Conservation (phyloP, 2,329 filamentous ascomycete genomes). For the Samsoniella hepiali region DNA sequence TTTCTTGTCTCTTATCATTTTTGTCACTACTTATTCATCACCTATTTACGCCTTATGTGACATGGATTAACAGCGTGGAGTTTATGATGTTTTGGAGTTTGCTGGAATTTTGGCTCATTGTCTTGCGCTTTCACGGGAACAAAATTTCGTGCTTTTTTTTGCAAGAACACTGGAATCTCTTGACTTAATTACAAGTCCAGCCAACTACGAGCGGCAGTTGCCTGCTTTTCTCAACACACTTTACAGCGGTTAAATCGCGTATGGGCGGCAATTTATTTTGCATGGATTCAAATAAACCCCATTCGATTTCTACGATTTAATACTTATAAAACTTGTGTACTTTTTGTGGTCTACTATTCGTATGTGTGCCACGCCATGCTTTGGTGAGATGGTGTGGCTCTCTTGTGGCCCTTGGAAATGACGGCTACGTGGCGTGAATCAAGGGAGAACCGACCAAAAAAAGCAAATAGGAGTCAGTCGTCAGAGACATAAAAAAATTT, state of each 20-base stretch:
- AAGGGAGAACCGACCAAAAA: background rate
- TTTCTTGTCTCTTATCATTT: slow-evolving; percentile 14
- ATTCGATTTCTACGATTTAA: background rate
- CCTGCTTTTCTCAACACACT: background rate
- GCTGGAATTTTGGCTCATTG: background rate
- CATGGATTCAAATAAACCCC: background rate
- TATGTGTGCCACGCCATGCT: background rate
- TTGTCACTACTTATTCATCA: slow-evolving; percentile 6
- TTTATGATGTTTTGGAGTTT: slow-evolving; percentile 17
- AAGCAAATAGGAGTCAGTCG: background rate
- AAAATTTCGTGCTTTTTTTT: background rate
- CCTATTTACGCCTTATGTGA: slow-evolving; percentile 10
- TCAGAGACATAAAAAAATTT: background rate
- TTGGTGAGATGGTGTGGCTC: slow-evolving; percentile 1
- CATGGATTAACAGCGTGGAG: slow-evolving; percentile 17
- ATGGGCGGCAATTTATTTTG: background rate
- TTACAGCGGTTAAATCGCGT: slow-evolving; percentile 1
- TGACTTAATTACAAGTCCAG: background rate
- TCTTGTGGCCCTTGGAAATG: background rate
- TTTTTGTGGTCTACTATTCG: background rate
- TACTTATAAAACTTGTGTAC: background rate
- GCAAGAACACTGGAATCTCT: background rate
- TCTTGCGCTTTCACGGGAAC: background rate
- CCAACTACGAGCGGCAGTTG: background rate
- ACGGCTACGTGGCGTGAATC: background rate